Evolutionary conservation across 1,284 basidiomycete species (phyloP).

Genomic region (Trametes pubescens): DNA sequence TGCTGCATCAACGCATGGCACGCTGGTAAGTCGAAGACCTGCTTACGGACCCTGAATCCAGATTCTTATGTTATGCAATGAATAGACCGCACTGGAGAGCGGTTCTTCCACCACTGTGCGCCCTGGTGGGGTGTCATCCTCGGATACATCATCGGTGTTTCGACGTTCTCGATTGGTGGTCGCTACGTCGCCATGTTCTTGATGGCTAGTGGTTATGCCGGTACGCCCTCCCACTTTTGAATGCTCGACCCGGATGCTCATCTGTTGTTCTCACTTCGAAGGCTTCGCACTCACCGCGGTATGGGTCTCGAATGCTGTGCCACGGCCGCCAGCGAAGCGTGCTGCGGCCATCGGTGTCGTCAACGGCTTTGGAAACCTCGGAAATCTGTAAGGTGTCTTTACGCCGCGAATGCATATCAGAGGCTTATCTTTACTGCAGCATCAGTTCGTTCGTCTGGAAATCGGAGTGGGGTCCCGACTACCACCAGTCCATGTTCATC

Average conservation of each 20-base stretch:
- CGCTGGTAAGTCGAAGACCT: conserved; percentile 53
- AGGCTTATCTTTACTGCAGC: conserved; percentile 28
- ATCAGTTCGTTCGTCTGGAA: conserved; percentile 51
- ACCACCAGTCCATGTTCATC: conserved; percentile 50
- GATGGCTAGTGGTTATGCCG: conserved; percentile 64
- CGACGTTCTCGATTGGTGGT: conserved; percentile 59
- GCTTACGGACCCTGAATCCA: conserved; percentile 6
- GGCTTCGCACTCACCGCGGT: conserved; percentile 67
- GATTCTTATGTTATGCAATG: not conserved
- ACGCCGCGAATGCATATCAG: not conserved
- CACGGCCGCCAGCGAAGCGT: conserved; percentile 69
- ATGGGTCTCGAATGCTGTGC: conserved; percentile 70
- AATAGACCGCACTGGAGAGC: conserved; percentile 67
- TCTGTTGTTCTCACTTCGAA: conserved; percentile 33
- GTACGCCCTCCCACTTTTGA: conserved; percentile 43
- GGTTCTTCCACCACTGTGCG: conserved; percentile 70
- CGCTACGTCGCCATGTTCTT: conserved; percentile 74
- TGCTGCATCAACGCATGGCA: conserved; percentile 72
- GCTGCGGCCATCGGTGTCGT: conserved; percentile 55
- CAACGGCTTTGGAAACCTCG: conserved; percentile 51
- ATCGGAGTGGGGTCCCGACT: conserved; percentile 48
- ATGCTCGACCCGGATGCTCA: not conserved
- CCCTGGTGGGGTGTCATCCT: conserved; percentile 70
- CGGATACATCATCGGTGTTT: conserved; percentile 68
- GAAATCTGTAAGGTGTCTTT: conserved; percentile 45